Evolutionary conservation across 2,329 filamentous ascomycete genomes (phyloP), one percentile per base, ranked within the genome.

Genomic region (Aureobasidium sp.): DNA sequence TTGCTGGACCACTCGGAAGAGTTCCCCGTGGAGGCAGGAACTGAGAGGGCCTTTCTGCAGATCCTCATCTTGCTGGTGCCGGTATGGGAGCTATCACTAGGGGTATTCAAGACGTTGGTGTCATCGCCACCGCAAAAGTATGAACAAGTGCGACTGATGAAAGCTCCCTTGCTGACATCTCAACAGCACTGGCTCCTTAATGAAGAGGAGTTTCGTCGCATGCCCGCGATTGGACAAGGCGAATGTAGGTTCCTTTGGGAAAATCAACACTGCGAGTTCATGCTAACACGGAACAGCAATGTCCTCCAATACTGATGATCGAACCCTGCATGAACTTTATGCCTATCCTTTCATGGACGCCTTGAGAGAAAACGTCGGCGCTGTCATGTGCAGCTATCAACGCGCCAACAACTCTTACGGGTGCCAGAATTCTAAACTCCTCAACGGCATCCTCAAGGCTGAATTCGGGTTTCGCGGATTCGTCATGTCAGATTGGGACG

Each of bases 41-140:
- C 68, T 91, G 88, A 88, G 89, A 91, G 70, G 84, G 85, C 0
- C 91, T 91, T 68, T 87, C 88, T 1, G 74, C 82, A 1, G 89
- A 92, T 69, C 88, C 88, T 0, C 83, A 84, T 2, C 78, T 91
- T 31, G 82, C 85, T 67, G 83, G 76, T 2, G 69, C 78, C 62
- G 81, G 76, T 1, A 81, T 75, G 34, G 76, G 77, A 7, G 68
- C 79, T 60, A 83, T 82, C 0, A 81, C 83, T 64, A 77, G 77
- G 67, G 83, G 83, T 2, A 83, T 83, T 51, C 84, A 86, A 66
- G 79, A 72, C 25, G 65, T 77, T 15, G 83, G 83, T 2, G 80
- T 82, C 0, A 83, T 84, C 61, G 79, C 82, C 2, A 79, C 79
- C 3, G 68, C 82, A n/a, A 84, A 62, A 41, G 59, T 62, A 31